phyloP scores from a whole-genome alignment of 1,284 basidiomycete genomes.

The Ganoderma sinense region DNA sequence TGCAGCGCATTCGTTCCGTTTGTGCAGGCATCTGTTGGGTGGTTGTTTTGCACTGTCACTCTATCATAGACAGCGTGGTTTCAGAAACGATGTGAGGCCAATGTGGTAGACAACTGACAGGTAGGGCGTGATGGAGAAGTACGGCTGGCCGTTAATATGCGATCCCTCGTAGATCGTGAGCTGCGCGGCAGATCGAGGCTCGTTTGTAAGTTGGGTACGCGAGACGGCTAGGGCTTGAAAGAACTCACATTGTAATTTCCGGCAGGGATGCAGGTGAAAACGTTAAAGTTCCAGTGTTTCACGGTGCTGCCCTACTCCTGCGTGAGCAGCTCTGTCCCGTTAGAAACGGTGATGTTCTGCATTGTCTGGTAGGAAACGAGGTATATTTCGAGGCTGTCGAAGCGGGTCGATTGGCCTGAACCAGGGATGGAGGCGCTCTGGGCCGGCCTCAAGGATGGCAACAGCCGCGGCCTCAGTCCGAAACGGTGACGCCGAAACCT shows the following conservation, averaged over 20 bases:
- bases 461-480: no score
- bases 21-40: constrained; percentile 41
- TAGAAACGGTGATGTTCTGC: constrained; percentile 56
- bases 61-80: constrained; percentile 15
- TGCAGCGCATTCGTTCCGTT: constrained; percentile 45
- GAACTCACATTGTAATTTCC: constrained; percentile 55
- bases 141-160: constrained; percentile 45
- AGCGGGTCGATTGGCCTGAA: constrained; percentile 49
- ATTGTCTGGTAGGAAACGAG: constrained; percentile 52
- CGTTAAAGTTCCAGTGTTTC: constrained; percentile 52
- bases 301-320: constrained; percentile 54
- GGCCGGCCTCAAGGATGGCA: constrained; percentile 43
- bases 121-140: constrained; percentile 55
- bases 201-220: neutral
- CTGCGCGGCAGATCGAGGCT: constrained; percentile 33
- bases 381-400: constrained; percentile 55
- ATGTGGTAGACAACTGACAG: constrained; percentile 30
- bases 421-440: constrained; percentile 46
- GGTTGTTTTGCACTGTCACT: constrained; percentile 48
- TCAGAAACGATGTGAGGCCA: neutral
- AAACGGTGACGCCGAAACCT: no score
- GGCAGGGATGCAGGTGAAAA: constrained; percentile 51
- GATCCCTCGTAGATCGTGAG: constrained; percentile 58
- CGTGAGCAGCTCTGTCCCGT: constrained; percentile 47
- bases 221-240: constrained; percentile 28